Conservation (phyloP, 371 early-diverging fungal genomes). For the Vittaforma corneae region DNA sequence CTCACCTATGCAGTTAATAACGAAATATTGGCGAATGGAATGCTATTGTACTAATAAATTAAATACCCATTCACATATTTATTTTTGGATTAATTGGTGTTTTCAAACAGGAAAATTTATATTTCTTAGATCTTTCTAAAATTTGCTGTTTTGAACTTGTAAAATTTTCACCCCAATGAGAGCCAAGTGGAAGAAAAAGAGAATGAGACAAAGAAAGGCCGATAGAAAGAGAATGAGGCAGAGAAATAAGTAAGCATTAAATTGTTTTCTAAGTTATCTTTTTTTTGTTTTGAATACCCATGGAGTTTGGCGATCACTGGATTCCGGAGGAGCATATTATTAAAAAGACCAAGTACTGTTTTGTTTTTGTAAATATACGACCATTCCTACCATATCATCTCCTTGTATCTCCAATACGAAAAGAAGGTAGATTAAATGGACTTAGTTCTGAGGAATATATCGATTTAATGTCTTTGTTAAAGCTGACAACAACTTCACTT, state of each 20-base stretch:
- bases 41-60: no score
- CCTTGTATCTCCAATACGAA: slow-evolving; percentile 42
- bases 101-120: no score
- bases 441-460: slow-evolving; percentile 31
- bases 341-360: slow-evolving; percentile 25
- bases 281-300: no score
- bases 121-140: no score
- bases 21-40: no score
- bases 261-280: no score
- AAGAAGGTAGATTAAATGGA: slow-evolving; percentile 18
- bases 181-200: slow-evolving; percentile 31
- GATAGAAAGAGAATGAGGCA: slow-evolving; percentile 25
- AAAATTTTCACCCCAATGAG: slow-evolving; percentile 23
- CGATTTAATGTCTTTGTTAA: slow-evolving; percentile 39
- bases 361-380: slow-evolving; percentile 39
- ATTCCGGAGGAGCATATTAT: slow-evolving; percentile 44
- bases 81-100: no score
- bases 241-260: slow-evolving; percentile 29
- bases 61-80: no score
- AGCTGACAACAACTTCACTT: slow-evolving; percentile 9
- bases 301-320: slow-evolving; percentile 31
- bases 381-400: slow-evolving; percentile 48
- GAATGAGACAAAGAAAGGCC: slow-evolving; percentile 34
- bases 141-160: no score
- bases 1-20: no score